Evolutionary conservation across 23 red algal species (phyloP).

Genomic region (Chondrus crispus): DNA sequence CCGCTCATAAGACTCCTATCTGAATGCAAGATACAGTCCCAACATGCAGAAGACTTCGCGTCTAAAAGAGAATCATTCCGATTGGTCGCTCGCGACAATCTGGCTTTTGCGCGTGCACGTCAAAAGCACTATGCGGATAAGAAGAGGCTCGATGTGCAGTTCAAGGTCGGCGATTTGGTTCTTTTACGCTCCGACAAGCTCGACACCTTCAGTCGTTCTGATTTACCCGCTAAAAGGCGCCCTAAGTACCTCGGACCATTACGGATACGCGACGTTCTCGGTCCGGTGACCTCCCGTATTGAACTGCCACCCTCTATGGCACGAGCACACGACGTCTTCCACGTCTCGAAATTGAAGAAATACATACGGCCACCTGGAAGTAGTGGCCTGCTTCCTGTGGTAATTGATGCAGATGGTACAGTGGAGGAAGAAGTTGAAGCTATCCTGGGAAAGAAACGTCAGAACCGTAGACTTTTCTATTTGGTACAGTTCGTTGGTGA

Average conservation of each 20-base stretch:
- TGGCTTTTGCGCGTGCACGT: not conserved
- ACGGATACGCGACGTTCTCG: not conserved
- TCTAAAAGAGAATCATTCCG: no score
- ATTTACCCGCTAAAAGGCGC: not conserved
- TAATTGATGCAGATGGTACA: slow-evolving; percentile 46
- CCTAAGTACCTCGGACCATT: slow-evolving; percentile 3
- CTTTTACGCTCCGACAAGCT: not conserved
- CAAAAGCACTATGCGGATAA: not conserved
- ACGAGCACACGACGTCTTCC: not conserved
- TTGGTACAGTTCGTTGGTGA: slow-evolving; percentile 27
- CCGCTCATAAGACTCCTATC: no score
- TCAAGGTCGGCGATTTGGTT: not conserved
- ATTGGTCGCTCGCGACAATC: not conserved
- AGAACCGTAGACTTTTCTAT: not conserved
- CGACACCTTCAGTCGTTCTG: not conserved
- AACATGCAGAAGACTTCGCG: no score
- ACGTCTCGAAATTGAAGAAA: not conserved
- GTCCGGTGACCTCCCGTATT: not conserved
- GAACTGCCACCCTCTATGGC: slow-evolving; percentile 7
- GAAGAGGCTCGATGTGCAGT: not conserved
- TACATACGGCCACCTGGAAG: not conserved
- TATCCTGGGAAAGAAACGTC: not conserved
- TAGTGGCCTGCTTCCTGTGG: not conserved
- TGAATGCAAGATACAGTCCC: no score
- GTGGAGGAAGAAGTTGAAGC: slow-evolving; percentile 30